phyloP scores from a whole-genome alignment of 345 rosid species.

The Punica granatum region DNA sequence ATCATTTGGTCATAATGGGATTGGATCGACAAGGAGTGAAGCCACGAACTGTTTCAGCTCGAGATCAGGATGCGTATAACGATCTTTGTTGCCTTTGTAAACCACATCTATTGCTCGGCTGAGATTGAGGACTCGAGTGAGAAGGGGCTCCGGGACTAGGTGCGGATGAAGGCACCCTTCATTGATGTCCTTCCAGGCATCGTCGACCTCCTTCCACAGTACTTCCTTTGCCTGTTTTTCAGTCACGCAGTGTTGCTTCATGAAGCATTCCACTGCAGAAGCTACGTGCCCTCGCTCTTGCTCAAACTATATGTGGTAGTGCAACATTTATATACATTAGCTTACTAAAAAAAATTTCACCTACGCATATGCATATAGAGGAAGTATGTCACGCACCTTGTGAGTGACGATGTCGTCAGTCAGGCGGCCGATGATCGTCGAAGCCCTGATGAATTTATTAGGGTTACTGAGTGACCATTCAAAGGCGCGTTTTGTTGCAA shows the following conservation, averaged over 20 bases:
- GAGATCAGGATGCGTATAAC: conserved; percentile 9
- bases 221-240: conserved; percentile 1
- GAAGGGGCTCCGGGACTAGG: conserved; percentile 2
- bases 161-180: conserved; percentile 11
- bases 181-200: too few relatives aligned
- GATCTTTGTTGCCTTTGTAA: conserved; percentile 14
- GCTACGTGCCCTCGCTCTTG: conserved; percentile 13
- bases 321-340: too few relatives aligned
- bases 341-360: too few relatives aligned
- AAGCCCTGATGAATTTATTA: conserved; percentile 15
- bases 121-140: conserved; percentile 10
- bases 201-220: background rate
- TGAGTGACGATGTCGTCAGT: conserved; percentile 20
- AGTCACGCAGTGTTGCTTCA: background rate
- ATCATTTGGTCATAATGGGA: conserved; percentile 4
- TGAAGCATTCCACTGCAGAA: conserved; percentile 10
- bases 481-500: conserved; percentile 11
- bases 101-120: conserved; percentile 11
- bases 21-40: conserved; percentile 12
- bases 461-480: conserved; percentile 14
- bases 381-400: too few relatives aligned
- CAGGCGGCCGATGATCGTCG: conserved; percentile 15
- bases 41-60: too few relatives aligned
- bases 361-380: too few relatives aligned
- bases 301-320: too few relatives aligned